Evolutionary conservation across 2,329 filamentous ascomycete genomes (phyloP), one percentile per base, ranked within the genome.

Genomic region (Aureobasidium namibiae): DNA sequence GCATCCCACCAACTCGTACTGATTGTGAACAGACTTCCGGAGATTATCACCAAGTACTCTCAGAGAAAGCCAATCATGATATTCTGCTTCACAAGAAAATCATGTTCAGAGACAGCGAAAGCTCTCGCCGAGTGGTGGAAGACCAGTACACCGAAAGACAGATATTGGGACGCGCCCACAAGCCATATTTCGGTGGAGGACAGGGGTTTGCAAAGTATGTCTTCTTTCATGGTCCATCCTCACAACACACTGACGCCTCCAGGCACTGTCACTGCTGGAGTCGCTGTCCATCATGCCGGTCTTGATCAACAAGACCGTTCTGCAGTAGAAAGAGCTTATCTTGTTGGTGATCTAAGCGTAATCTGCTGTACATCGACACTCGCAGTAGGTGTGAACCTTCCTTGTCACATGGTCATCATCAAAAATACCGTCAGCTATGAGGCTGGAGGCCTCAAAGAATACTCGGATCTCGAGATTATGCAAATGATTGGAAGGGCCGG

Each of bases 361-460:
- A 91, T 95, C 56, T 95, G 90, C 70, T 94, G 89, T 68, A 95
- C 90, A 0, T 92, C 89, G 0, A 95, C 90, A 0, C 76, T 95
- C 18, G 89, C 90, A 1, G 86, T 94, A 13, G 90, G 90, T 0
- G 82, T 95, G 31, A 95, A 95, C 67, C 73, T 95, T 10, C 90
- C 90, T 10, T 91, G 89, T 62, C 87, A 94, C 68, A 82, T 92
- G 3, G 89, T 92, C 4, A 84, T 95, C 10, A 81, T 95, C 59
- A 95, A 95, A 70, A 88, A 89, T 23, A 95, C 90, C 0, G 80
- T 85, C 3, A 77, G 79, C 0, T 92, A 84, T 71, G 81, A 83
- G 60, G 61, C 61, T 18, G 63, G 59, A n/a, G 63, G 63, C 33
- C 60, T 61, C 61, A 81, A 84, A 59, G 89, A 94, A 68, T 91